These are phyloP conservation scores for Mortierella sp. DNA, from an alignment of 371 early-diverging fungal genomes.

Conservation along the genomic window DNA sequence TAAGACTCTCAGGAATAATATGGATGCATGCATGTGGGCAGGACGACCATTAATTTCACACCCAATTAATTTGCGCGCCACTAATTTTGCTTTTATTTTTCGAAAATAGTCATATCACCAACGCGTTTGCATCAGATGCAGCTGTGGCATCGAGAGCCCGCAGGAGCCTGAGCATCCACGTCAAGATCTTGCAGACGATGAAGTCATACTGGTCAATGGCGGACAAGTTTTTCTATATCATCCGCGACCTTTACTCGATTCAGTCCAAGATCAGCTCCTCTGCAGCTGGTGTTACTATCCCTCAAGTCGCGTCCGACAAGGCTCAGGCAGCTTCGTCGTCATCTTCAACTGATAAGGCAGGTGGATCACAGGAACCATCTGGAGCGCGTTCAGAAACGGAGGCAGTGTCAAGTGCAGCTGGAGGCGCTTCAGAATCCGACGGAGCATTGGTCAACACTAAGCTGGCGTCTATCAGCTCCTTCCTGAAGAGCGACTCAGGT, in stretches of 20 bases:
- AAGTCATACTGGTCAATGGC: slow-evolving; percentile 74
- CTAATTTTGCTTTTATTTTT: not conserved
- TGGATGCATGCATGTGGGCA: not conserved
- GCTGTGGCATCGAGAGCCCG: slow-evolving; percentile 64
- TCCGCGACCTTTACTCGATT: slow-evolving; percentile 70
- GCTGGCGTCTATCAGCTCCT: slow-evolving; percentile 49
- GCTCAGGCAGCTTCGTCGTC: not conserved
- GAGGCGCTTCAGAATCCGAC: not conserved
- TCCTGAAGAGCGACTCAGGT: slow-evolving; percentile 55
- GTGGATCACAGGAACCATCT: not conserved
- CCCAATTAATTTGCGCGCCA: not conserved
- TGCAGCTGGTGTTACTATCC: slow-evolving; percentile 10
- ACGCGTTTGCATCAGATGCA: slow-evolving; percentile 61
- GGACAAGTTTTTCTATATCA: slow-evolving; percentile 71
- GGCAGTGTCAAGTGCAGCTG: not conserved
- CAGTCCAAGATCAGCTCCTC: slow-evolving; percentile 60
- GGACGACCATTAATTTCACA: too few relatives aligned
- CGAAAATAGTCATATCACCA: slow-evolving; percentile 60
- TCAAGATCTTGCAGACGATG: slow-evolving; percentile 64
- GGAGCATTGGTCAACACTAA: slow-evolving; percentile 14
- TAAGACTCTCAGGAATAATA: not conserved
- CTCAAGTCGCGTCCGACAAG: slow-evolving; percentile 9
- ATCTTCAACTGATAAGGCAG: not conserved
- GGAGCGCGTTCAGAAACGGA: not conserved
- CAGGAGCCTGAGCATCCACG: slow-evolving; percentile 63